Base-by-base conservation (phyloP, 768 basidiomycete species). In the Mycena epipterygia region DNA sequence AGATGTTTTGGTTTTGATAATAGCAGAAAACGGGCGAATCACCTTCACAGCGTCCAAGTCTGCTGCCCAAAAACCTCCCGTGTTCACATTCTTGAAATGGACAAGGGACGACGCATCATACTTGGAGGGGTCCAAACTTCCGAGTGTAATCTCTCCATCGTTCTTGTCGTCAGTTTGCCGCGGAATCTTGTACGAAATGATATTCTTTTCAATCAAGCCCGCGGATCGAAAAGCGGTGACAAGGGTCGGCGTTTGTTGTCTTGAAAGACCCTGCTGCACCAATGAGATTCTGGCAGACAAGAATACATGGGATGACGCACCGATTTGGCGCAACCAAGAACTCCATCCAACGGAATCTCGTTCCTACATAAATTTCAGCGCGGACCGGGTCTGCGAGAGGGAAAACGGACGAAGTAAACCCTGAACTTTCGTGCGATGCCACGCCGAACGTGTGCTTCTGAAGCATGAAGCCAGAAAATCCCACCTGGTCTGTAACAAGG, bases 161-260 rank as follows among this genome's bases (percentile, higher is more conserved):
- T 87, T 87, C 71, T 80, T 76, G 65, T 83, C 79, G 72, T 91
- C 90, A 14, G 86, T 81, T 39, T 90, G 76, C 64, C 93, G 90
- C 0, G 91, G 83, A 59, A 94, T 87, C 78, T 90, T 91, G 84
- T 86, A 92, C n/a, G 91, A 91, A 5, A 87, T 84, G 72, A 93
- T 89, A 1, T 89, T 85, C 4, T 84, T 78, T 14, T 77, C 73
- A 71, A 93, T 88, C 51, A 85, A 79, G 35, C 87, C 87, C 2
- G 80, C 79, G 25, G 77, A 55, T 2, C 85, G 86, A 23, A 94
- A 83, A 3, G 88, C 78, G 76, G 91, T 89, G 46, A 90, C 84
- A 6, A 91, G 87, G 0, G 91, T 92, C 11, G 79, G 81, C 4
- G 85, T 83, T 48, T 76, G 61, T 72, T 93, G 87, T 67, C 88